Evolutionary conservation across 1,284 basidiomycete species (phyloP).

Genomic region (Cryptococcus amylolentus): DNA sequence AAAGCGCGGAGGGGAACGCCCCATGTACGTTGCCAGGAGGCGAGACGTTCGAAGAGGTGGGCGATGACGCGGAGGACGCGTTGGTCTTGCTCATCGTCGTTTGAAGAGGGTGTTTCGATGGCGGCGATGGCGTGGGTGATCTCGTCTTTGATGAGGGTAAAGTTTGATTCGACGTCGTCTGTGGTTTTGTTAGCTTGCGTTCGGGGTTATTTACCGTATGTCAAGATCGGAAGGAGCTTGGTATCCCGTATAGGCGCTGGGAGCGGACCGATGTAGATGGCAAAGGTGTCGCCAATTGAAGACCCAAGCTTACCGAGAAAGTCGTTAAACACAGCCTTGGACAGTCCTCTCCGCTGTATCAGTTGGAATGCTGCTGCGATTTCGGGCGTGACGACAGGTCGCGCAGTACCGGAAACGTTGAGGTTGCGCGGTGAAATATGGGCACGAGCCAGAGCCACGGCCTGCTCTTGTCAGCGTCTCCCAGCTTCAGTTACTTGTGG

Average conservation of each 20-base stretch:
- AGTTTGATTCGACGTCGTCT: constrained; percentile 35
- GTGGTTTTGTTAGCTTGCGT: background rate
- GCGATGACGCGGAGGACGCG: constrained; percentile 17
- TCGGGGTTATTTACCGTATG: too few relatives aligned
- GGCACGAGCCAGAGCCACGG: too few relatives aligned
- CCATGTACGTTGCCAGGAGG: constrained; percentile 34
- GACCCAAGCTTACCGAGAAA: constrained; percentile 22
- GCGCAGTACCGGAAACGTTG: constrained; percentile 3
- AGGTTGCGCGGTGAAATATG: constrained; percentile 12
- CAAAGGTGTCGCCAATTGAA: background rate
- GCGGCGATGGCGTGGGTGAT: constrained; percentile 26
- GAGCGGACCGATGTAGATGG: too few relatives aligned
- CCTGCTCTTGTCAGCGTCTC: background rate
- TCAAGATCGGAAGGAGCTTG: too few relatives aligned
- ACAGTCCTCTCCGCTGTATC: constrained; percentile 10
- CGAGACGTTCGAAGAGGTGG: constrained; percentile 39
- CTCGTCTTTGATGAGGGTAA: constrained; percentile 36
- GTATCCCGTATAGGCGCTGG: too few relatives aligned
- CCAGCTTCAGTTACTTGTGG: constrained; percentile 28
- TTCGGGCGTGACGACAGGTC: constrained; percentile 21
- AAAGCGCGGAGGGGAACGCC: constrained; percentile 11
- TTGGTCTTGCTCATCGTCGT: constrained; percentile 10
- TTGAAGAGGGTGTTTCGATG: constrained; percentile 36
- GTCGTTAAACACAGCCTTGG: constrained; percentile 25
- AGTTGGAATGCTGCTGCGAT: constrained; percentile 26